Evolutionary conservation across 2,329 filamentous ascomycete genomes (phyloP).

Genomic region (Sclerotinia trifoliorum): DNA sequence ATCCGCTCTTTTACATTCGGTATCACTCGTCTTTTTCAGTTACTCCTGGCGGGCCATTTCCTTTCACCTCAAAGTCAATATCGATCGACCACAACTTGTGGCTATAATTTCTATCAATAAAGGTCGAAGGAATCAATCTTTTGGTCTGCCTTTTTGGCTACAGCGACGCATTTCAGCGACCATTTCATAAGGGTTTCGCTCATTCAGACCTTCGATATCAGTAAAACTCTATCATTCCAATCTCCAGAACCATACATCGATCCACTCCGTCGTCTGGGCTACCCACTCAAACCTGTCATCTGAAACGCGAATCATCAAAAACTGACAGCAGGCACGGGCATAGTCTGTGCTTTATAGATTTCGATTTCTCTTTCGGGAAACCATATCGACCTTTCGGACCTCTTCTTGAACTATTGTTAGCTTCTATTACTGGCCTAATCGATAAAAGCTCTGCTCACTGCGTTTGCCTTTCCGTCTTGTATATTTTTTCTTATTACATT

Average conservation of each 20-base stretch:
- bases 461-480: conserved; percentile 3
- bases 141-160: not conserved
- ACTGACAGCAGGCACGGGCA: conserved; percentile 4
- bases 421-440: conserved; percentile 1
- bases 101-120: not conserved
- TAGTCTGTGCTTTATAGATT: conserved; percentile 4
- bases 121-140: not conserved
- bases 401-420: not conserved
- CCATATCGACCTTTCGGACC: conserved; percentile 3
- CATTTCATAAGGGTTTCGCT: not conserved
- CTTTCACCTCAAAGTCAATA: not conserved
- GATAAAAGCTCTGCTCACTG: conserved; percentile 11
- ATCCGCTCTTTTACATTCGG: not conserved
- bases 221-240: not conserved
- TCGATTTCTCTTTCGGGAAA: not conserved
- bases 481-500: conserved; percentile 3
- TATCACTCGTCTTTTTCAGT: not conserved
- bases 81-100: conserved; percentile 8
- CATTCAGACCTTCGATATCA: not conserved
- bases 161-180: not conserved
- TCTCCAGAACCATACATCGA: not conserved
- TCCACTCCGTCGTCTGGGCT: conserved; percentile 1
- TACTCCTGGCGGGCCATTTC: not conserved
- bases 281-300: not conserved
- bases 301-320: conserved; percentile 9